These are phyloP conservation scores for Aspergillus diversus DNA, from an alignment of 495 filamentous ascomycete genomes.

Conservation along the genomic window DNA sequence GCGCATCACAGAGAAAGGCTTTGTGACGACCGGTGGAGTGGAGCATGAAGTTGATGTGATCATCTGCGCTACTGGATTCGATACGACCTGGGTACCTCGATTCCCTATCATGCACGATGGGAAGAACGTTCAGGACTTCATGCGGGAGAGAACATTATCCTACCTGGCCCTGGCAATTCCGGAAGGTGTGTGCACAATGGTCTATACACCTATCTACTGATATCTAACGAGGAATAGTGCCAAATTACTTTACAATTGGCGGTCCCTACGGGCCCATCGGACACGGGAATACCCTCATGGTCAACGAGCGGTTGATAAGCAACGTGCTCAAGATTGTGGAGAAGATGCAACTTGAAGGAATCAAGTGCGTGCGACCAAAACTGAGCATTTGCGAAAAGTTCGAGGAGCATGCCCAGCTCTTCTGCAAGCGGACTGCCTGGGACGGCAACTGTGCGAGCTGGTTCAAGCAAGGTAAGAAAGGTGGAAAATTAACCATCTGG, in stretches of 20 bases:
- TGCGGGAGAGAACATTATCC: constrained; percentile 42
- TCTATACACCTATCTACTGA: constrained; percentile 16
- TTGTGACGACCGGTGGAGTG: constrained; percentile 37
- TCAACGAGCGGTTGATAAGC: neutral
- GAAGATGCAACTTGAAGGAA: neutral
- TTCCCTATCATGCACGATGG: constrained; percentile 36
- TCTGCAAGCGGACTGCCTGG: constrained; percentile 39
- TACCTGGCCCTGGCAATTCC: constrained; percentile 56
- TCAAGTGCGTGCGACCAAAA: neutral
- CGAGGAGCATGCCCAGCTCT: constrained; percentile 33
- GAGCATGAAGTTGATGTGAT: constrained; percentile 32
- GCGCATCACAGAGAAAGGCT: constrained; percentile 37
- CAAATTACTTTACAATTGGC: neutral
- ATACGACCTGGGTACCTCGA: constrained; percentile 37
- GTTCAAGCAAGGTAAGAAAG: constrained; percentile 33
- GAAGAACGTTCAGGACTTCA: constrained; percentile 38
- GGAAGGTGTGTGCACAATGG: constrained; percentile 31
- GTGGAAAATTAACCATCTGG: constrained; percentile 12
- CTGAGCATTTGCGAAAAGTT: constrained; percentile 34
- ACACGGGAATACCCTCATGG: neutral
- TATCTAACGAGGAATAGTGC: neutral
- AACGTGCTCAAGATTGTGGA: neutral
- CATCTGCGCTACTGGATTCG: constrained; percentile 43
- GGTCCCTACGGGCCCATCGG: neutral
- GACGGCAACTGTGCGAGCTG: constrained; percentile 38